phyloP scores from a whole-genome alignment of 371 early-diverging fungal species.

The Amoeboaphelidium protococcarum region DNA sequence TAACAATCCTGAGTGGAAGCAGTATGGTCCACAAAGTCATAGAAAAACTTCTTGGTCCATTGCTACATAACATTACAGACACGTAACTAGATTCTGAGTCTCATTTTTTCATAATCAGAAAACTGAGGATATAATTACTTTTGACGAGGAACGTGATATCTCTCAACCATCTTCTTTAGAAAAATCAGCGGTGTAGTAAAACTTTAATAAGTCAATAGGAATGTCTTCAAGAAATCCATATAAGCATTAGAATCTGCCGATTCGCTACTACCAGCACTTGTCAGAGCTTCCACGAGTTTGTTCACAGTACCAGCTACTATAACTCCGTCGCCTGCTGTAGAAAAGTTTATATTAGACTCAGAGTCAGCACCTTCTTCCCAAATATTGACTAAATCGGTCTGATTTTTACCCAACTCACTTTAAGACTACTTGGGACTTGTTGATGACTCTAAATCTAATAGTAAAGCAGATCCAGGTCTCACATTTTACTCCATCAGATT shows the following conservation, averaged over 20 bases:
- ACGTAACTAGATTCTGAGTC: constrained; percentile 10
- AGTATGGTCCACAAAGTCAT: constrained; percentile 5
- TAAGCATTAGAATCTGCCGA: neutral
- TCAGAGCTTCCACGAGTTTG: constrained; percentile 10
- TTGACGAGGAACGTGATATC: constrained; percentile 4
- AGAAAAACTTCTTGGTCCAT: constrained; percentile 12
- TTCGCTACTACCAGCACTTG: constrained; percentile 6
- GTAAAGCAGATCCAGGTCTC: constrained; percentile 1
- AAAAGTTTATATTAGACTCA: neutral
- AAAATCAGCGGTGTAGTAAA: constrained; percentile 7
- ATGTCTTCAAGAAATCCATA: constrained; percentile 10
- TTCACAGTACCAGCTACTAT: constrained; percentile 9
- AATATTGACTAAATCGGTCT: neutral
- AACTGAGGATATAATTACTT: neutral
- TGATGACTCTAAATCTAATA: neutral
- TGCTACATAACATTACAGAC: constrained; percentile 12
- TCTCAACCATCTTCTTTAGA: constrained; percentile 8
- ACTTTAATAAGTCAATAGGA: constrained; percentile 12
- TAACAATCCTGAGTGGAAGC: neutral
- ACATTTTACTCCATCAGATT: constrained; percentile 1
- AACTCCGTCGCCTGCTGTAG: neutral
- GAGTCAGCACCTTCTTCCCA: constrained; percentile 3
- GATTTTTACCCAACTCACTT: neutral
- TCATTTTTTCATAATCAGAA: constrained; percentile 7
- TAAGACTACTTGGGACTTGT: constrained; percentile 1